phyloP scores from a whole-genome alignment of 805 yeast genomes.

The Vanderwaltozyma tropicalis region DNA sequence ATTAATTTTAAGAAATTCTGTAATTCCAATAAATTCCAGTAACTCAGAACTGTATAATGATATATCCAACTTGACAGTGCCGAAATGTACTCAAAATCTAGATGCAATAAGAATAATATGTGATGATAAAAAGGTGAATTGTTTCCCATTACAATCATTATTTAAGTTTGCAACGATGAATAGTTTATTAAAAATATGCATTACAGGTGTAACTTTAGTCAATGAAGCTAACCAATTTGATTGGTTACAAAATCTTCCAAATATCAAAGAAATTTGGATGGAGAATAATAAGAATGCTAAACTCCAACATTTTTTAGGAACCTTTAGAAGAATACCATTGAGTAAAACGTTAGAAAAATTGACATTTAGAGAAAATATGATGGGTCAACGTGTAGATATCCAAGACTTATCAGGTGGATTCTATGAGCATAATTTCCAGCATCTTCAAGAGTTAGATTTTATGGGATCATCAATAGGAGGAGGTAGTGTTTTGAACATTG shows the following conservation, averaged over 20 bases:
- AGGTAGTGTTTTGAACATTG: constrained; percentile 11
- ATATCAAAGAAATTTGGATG: constrained; percentile 21
- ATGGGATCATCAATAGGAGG: constrained; percentile 26
- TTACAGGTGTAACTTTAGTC: constrained; percentile 15
- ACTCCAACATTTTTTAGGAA: constrained; percentile 11
- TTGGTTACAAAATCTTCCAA: constrained; percentile 18
- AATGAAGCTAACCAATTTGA: constrained; percentile 6
- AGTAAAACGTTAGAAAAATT: constrained; percentile 13
- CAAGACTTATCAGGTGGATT: constrained; percentile 2
- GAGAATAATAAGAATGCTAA: constrained; percentile 20
- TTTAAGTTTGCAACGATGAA: constrained; percentile 5
- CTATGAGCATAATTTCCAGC: constrained; percentile 10
- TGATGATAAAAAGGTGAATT: constrained; percentile 11
- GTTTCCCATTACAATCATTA: constrained; percentile 11
- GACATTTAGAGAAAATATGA: constrained; percentile 22
- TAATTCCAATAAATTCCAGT: constrained; percentile 7
- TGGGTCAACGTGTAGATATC: constrained; percentile 7
- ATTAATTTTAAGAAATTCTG: constrained; percentile 11
- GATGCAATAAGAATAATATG: constrained; percentile 17
- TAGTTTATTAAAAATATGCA: constrained; percentile 8
- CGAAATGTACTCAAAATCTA: constrained; percentile 12
- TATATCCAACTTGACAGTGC: constrained; percentile 1
- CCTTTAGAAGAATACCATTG: constrained; percentile 9
- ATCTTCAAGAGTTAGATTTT: constrained; percentile 15
- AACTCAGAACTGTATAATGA: background rate